Evolutionary conservation across 495 filamentous ascomycete genomes (phyloP).

Genomic region (Penicillium cataractarum): DNA sequence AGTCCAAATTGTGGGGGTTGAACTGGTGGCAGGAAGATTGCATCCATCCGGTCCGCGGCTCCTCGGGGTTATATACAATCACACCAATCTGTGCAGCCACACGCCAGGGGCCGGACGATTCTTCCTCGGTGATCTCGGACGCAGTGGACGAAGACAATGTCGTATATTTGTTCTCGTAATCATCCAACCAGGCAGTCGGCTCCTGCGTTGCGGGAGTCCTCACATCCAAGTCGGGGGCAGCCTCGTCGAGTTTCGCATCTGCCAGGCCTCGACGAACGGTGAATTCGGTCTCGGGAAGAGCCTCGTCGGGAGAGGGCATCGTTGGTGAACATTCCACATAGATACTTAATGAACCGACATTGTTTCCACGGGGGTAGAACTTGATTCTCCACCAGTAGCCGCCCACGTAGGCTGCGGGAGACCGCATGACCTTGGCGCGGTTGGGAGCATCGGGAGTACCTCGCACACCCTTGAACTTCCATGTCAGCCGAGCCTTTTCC

Average conservation of each 20-base stretch:
- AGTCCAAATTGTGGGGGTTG: conserved; percentile 60
- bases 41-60: conserved; percentile 62
- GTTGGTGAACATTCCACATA: conserved; percentile 65
- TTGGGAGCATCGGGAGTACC: conserved; percentile 65
- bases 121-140: conserved; percentile 2
- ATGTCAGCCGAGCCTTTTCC: conserved; percentile 60
- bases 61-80: conserved; percentile 66
- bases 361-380: conserved; percentile 69
- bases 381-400: conserved; percentile 72
- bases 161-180: conserved; percentile 38
- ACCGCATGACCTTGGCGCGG: conserved; percentile 60
- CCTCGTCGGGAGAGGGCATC: conserved; percentile 42
- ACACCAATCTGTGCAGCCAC: conserved; percentile 66
- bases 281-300: conserved; percentile 44
- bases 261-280: conserved; percentile 40
- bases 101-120: conserved; percentile 41
- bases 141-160: conserved; percentile 18
- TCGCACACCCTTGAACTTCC: conserved; percentile 62
- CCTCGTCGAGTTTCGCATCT: conserved; percentile 33
- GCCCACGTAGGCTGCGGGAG: conserved; percentile 59
- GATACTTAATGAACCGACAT: conserved; percentile 61
- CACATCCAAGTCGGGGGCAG: conserved; percentile 34
- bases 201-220: conserved; percentile 34
- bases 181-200: conserved; percentile 36
- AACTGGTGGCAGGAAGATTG: conserved; percentile 63